Evolutionary conservation across 2,329 filamentous ascomycete genomes (phyloP), one percentile per base, ranked within the genome.

Genomic region (Hymenoscyphus fraxineus): DNA sequence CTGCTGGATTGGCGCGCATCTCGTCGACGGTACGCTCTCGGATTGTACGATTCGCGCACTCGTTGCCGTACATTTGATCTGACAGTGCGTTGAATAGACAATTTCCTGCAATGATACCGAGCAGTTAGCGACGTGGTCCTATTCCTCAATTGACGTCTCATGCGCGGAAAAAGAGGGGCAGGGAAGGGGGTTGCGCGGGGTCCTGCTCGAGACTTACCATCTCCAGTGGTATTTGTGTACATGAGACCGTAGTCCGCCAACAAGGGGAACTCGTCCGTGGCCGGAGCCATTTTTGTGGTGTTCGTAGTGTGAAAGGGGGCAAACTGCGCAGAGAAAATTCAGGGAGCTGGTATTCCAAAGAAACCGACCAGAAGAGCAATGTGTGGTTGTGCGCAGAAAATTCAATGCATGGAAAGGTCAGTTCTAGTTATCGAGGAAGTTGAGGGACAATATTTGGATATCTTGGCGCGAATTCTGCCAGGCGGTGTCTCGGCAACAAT

Each of bases 81-180:
- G 85, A 87, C 47, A 89, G 79, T 66, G 86, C 86, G 75, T 87
- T 85, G 78, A 89, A 90, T 44, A 90, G 82, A 76, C 88, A 90
- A 78, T 89, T 89, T 70, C 87, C 88, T 89, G 69, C 54, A 65
- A 38, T 44, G 68, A 65, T 74, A 54, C 5, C 35, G 6, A 38
- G 51, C 44, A 38, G 54, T 67, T 66, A 66, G 68, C 56, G 35
- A 55, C 40, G 61, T 64, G 64, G 58, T 47, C 10, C 35, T 10
- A 35, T 2, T 7, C 6, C 56, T 35, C 12, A 60, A 62, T 9
- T 58, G 56, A 59, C 35, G 55, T 39, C 22, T 54, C 27, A 44
- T 61, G 31, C 35, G 47, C 10, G 19, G 47, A 13, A 22, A 27
- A 13, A 22, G 47, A n/a, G 6, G 41, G 16, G 47, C 2, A 27